phyloP scores from a whole-genome alignment of 2,329 filamentous ascomycete species.

The Exophiala aquamarina region DNA sequence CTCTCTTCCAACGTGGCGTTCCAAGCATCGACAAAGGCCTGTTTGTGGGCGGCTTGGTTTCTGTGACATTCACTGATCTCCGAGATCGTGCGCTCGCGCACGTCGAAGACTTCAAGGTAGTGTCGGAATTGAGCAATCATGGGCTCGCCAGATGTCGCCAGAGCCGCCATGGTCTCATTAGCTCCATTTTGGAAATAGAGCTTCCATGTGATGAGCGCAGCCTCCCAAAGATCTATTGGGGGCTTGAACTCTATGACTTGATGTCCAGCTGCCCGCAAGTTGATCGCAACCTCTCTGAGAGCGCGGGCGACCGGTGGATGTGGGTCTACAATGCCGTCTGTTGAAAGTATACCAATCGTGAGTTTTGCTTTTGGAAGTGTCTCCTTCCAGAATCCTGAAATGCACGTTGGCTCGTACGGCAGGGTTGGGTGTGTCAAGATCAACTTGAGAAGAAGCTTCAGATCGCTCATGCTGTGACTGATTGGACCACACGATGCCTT shows the following conservation, averaged over 20 bases:
- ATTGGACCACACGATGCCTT: constrained; percentile 6
- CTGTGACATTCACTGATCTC: constrained; percentile 3
- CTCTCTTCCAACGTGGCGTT: neutral
- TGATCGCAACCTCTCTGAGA: constrained; percentile 45
- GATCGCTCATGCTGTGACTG: constrained; percentile 3
- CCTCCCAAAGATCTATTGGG: constrained; percentile 11
- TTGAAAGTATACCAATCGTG: constrained; percentile 61
- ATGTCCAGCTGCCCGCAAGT: constrained; percentile 36
- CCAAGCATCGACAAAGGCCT: constrained; percentile 8
- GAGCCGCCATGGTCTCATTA: constrained; percentile 42
- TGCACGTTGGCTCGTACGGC: constrained; percentile 50
- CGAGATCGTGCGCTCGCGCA: constrained; percentile 1
- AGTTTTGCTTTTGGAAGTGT: constrained; percentile 35
- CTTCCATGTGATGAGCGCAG: constrained; percentile 39
- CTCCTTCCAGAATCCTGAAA: constrained; percentile 42
- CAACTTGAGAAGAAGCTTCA: constrained; percentile 30
- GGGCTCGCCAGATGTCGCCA: constrained; percentile 2
- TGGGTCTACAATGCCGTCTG: constrained; percentile 63
- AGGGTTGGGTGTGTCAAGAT: constrained; percentile 49
- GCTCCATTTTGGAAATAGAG: constrained; percentile 64
- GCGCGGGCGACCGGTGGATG: constrained; percentile 61
- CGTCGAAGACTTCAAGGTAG: constrained; percentile 1
- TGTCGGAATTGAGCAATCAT: neutral
- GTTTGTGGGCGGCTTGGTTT: constrained; percentile 1
- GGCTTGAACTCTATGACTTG: constrained; percentile 4